Percentiles rank a stretch among this genome's conserved stretches.
Conservation (phyloP, 108 stramenopile genomes). For the Discostella pseudostelligera region DNA sequence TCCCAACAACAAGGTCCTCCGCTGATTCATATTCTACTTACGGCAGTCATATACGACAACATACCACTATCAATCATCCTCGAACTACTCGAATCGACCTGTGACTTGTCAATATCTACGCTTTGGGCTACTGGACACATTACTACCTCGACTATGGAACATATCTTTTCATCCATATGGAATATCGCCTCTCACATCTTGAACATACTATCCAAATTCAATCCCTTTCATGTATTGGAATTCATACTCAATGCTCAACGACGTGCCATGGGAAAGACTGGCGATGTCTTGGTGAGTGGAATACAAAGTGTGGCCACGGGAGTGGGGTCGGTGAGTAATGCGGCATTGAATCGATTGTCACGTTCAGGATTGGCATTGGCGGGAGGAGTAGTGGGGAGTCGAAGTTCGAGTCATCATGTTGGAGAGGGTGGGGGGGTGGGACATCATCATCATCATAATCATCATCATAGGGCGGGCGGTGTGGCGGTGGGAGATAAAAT, state of each 20-base stretch:
- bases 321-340: slow-evolving; percentile 78
- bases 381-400: slow-evolving; percentile 28
- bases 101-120: slow-evolving; percentile 57
- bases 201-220: slow-evolving; percentile 52
- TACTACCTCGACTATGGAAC: slow-evolving; percentile 29
- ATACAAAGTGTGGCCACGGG: slow-evolving; percentile 87
- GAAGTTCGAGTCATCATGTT: slow-evolving; percentile 13
- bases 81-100: slow-evolving; percentile 50
- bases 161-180: slow-evolving; percentile 30
- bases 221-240: slow-evolving; percentile 59
- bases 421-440: slow-evolving; percentile 10
- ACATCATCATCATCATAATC: slow-evolving; percentile 1
- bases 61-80: slow-evolving; percentile 67
- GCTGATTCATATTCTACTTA: too few species aligned
- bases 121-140: slow-evolving; percentile 52
- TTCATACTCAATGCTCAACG: slow-evolving; percentile 62
- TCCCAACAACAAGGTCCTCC: slow-evolving; percentile 13
- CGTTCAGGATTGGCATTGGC: slow-evolving; percentile 42
- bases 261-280: slow-evolving; percentile 70
- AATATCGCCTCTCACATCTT: slow-evolving; percentile 31
- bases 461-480: slow-evolving; percentile 11
- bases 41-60: slow-evolving; percentile 42
- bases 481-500: slow-evolving; percentile 18
- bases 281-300: slow-evolving; percentile 72
- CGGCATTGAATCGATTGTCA: slow-evolving; percentile 42